Percentiles rank a stretch among this genome's conserved stretches.
phyloP scores from a whole-genome alignment of 1,284 basidiomycete species.

The Termitomyces sp. region DNA sequence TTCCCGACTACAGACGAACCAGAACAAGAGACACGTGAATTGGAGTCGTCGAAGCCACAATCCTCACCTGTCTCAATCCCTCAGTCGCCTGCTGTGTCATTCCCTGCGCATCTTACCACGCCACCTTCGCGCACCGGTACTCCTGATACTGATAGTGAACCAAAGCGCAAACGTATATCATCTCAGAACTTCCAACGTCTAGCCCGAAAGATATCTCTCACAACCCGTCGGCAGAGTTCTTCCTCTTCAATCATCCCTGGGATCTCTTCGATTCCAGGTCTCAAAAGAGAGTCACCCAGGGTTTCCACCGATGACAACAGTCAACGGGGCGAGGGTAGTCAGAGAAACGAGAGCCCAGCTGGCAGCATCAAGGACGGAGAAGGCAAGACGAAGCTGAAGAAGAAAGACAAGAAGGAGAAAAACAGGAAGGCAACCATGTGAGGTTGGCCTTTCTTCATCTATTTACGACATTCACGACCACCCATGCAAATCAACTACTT shows the following conservation, averaged over 20 bases:
- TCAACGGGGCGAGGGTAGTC: slow-evolving; percentile 29
- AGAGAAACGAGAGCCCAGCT: slow-evolving; percentile 42
- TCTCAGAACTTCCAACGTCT: slow-evolving; percentile 80
- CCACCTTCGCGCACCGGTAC: slow-evolving; percentile 48
- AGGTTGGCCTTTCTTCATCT: neutral
- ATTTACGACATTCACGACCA: slow-evolving; percentile 10
- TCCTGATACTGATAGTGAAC: slow-evolving; percentile 65
- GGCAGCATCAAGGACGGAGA: slow-evolving; percentile 41
- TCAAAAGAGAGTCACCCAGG: slow-evolving; percentile 40
- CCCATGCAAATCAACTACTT: slow-evolving; percentile 14
- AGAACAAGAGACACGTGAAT: slow-evolving; percentile 14
- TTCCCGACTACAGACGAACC: slow-evolving; percentile 30
- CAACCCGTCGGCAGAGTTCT: slow-evolving; percentile 52
- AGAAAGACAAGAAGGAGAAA: slow-evolving; percentile 47
- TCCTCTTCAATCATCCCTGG: slow-evolving; percentile 44
- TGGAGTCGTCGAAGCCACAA: neutral
- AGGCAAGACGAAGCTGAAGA: slow-evolving; percentile 42
- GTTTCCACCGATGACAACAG: slow-evolving; percentile 34
- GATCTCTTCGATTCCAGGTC: slow-evolving; percentile 40
- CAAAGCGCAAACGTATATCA: slow-evolving; percentile 71
- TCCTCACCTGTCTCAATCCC: slow-evolving; percentile 17
- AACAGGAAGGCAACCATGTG: slow-evolving; percentile 27
- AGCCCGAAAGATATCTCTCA: slow-evolving; percentile 66
- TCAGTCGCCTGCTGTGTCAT: slow-evolving; percentile 41
- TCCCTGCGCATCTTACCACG: slow-evolving; percentile 40